A percentile compares a stretch with the other conserved stretches of the same genome.
These are phyloP conservation scores for Moringa oleifera DNA, from an alignment of 345 rosid genomes.

Conservation along the genomic window DNA sequence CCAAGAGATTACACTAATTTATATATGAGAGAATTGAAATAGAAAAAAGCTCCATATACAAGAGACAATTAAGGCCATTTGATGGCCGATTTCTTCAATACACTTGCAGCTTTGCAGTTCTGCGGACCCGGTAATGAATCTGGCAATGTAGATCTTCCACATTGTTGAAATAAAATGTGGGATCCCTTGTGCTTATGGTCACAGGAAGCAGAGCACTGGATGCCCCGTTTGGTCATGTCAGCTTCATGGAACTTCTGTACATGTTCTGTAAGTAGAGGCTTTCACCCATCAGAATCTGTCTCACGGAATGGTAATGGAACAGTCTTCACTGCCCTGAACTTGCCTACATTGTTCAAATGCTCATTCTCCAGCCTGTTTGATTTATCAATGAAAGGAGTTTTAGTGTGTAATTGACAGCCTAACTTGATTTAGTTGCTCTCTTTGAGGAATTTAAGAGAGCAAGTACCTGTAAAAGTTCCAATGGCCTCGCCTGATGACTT, in stretches of 20 bases:
- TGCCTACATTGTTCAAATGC: slow-evolving; percentile 81
- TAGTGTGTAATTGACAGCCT: too few species aligned
- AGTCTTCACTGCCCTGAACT: slow-evolving; percentile 80
- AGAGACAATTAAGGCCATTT: background rate
- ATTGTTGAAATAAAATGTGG: slow-evolving; percentile 6
- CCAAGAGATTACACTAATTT: background rate
- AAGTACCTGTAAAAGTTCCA: slow-evolving; percentile 94
- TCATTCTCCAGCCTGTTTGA: slow-evolving; percentile 80
- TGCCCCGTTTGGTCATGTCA: background rate
- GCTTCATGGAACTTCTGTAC: slow-evolving; percentile 8
- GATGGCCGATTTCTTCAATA: slow-evolving; percentile 4
- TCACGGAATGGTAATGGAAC: slow-evolving; percentile 86
- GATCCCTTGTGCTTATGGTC: slow-evolving; percentile 6
- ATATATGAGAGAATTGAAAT: slow-evolving; percentile 9
- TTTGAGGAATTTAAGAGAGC: background rate
- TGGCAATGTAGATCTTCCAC: slow-evolving; percentile 9
- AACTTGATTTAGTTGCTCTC: too few species aligned
- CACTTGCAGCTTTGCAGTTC: slow-evolving; percentile 13
- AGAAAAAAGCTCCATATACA: slow-evolving; percentile 4
- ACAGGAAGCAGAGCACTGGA: background rate
- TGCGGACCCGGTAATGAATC: slow-evolving; percentile 7
- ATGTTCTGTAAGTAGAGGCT: background rate
- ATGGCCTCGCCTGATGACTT: slow-evolving; percentile 89
- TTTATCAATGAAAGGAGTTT: too few species aligned
- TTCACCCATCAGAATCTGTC: slow-evolving; percentile 55